Evolutionary conservation across 148 eudicot genomes (phyloP).

Genomic region (Amaranthus hypochondriacus): DNA sequence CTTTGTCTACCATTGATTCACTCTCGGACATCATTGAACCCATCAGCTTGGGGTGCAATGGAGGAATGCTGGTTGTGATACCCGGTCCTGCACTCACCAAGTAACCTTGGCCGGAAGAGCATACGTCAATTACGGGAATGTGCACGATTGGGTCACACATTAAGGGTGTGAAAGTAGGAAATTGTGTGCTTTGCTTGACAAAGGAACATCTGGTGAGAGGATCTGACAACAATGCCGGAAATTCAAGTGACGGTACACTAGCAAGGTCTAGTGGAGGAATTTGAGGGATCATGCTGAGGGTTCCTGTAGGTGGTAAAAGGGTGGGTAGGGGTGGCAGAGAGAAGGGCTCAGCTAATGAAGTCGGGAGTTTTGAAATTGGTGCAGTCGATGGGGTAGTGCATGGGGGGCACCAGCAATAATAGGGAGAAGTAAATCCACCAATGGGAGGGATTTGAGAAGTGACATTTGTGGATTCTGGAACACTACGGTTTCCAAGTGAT

Average conservation of each 20-base stretch:
- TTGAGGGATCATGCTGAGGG: slow-evolving; percentile 39
- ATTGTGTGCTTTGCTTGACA: slow-evolving; percentile 47
- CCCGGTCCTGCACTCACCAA: slow-evolving; percentile 80
- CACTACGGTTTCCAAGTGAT: slow-evolving; percentile 37
- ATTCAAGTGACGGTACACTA: slow-evolving; percentile 43
- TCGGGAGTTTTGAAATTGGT: slow-evolving; percentile 36
- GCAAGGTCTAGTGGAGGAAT: slow-evolving; percentile 38
- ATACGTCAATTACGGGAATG: slow-evolving; percentile 72
- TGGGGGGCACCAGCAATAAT: slow-evolving; percentile 95
- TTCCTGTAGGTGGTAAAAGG: slow-evolving; percentile 44
- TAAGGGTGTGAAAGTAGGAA: slow-evolving; percentile 68
- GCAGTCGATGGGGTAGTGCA: slow-evolving; percentile 45
- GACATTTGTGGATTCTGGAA: slow-evolving; percentile 26
- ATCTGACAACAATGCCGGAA: slow-evolving; percentile 54
- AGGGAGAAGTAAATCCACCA: slow-evolving; percentile 56
- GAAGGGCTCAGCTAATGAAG: slow-evolving; percentile 40
- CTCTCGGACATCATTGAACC: slow-evolving; percentile 49
- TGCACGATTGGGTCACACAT: slow-evolving; percentile 90
- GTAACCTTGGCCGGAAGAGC: slow-evolving; percentile 89
- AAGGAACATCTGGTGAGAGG: slow-evolving; percentile 51
- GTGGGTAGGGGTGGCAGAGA: slow-evolving; percentile 67
- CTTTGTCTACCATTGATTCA: slow-evolving; percentile 59
- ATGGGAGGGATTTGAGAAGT: slow-evolving; percentile 40
- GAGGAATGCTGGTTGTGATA: slow-evolving; percentile 50
- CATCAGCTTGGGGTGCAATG: slow-evolving; percentile 45